Evolutionary conservation across 1,139 yeast species (phyloP).

Genomic region (Lodderomyces parapsilosis): DNA sequence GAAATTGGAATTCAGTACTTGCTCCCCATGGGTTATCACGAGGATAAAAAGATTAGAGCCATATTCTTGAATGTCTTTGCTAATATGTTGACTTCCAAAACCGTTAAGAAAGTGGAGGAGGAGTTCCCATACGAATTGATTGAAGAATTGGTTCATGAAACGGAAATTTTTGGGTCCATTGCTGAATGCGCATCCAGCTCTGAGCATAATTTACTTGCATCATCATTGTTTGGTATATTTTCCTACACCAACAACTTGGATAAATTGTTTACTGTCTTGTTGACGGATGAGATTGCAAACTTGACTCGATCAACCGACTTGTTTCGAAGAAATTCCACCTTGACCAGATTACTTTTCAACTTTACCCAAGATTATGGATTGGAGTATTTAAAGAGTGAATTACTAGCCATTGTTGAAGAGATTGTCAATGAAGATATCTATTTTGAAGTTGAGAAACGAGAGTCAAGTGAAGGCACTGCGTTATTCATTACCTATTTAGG

Average conservation of each 20-base stretch:
- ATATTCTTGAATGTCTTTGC: constrained; percentile 79
- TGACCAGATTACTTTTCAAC: constrained; percentile 72
- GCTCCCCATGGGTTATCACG: constrained; percentile 75
- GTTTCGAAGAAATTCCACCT: constrained; percentile 77
- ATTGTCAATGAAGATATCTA: constrained; percentile 49
- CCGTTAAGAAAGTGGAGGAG: constrained; percentile 20
- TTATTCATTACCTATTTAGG: constrained; percentile 58
- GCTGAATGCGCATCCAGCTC: constrained; percentile 63
- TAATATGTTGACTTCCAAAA: constrained; percentile 53
- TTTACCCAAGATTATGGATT: constrained; percentile 68
- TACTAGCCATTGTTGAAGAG: constrained; percentile 57
- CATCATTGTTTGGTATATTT: constrained; percentile 63
- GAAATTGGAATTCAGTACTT: constrained; percentile 79
- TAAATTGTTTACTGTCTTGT: constrained; percentile 53
- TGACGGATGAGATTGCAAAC: constrained; percentile 60
- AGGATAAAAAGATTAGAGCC: constrained; percentile 60
- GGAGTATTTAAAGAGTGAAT: constrained; percentile 51
- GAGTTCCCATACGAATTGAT: constrained; percentile 28
- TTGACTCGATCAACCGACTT: constrained; percentile 69
- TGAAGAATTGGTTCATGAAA: constrained; percentile 22
- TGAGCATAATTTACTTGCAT: constrained; percentile 54
- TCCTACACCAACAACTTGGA: constrained; percentile 55
- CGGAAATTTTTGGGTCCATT: constrained; percentile 49
- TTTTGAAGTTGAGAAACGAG: constrained; percentile 67
- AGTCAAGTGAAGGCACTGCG: constrained; percentile 33